A percentile compares a stretch with the other conserved stretches of the same genome.
These are phyloP conservation scores for Pseudogymnoascus sp. DNA, from an alignment of 2,329 filamentous ascomycete species.

Conservation along the genomic window DNA sequence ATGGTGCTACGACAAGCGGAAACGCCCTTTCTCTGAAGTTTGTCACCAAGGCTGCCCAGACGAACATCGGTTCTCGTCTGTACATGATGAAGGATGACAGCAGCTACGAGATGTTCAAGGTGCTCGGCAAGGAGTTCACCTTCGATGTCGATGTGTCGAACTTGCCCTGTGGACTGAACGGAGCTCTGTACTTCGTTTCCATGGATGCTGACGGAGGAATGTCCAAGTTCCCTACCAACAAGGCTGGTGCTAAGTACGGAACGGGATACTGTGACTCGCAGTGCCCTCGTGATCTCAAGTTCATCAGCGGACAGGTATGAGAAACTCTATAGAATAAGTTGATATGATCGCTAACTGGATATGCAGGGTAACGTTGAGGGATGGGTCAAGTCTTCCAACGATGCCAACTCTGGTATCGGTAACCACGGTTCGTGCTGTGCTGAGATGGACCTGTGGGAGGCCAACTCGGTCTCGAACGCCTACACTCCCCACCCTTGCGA, in stretches of 20 bases:
- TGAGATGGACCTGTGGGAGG: slow-evolving; percentile 62
- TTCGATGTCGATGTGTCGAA: slow-evolving; percentile 64
- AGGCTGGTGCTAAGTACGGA: slow-evolving; percentile 50
- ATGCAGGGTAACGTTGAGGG: slow-evolving; percentile 44
- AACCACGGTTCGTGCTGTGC: slow-evolving; percentile 53
- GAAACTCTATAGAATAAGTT: slow-evolving; percentile 16
- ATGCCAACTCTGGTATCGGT: slow-evolving; percentile 44
- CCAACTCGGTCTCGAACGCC: slow-evolving; percentile 49
- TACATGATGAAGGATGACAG: slow-evolving; percentile 55
- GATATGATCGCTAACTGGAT: slow-evolving; percentile 18
- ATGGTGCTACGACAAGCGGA: slow-evolving; percentile 45
- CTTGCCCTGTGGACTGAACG: slow-evolving; percentile 62
- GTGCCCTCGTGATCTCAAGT: slow-evolving; percentile 44
- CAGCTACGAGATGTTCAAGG: slow-evolving; percentile 56
- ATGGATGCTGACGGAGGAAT: slow-evolving; percentile 56
- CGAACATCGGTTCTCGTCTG: slow-evolving; percentile 46
- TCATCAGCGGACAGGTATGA: slow-evolving; percentile 41
- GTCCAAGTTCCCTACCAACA: slow-evolving; percentile 40
- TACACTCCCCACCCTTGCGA: slow-evolving; percentile 50
- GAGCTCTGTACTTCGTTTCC: slow-evolving; percentile 56
- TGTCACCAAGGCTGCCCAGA: slow-evolving; percentile 42
- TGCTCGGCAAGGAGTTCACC: slow-evolving; percentile 60
- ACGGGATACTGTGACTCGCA: slow-evolving; percentile 57
- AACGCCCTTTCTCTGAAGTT: slow-evolving; percentile 47
- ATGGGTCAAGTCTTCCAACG: slow-evolving; percentile 39